Base-by-base conservation (phyloP, 352 stramenopile species). In the Globisporangium barbulae region DNA sequence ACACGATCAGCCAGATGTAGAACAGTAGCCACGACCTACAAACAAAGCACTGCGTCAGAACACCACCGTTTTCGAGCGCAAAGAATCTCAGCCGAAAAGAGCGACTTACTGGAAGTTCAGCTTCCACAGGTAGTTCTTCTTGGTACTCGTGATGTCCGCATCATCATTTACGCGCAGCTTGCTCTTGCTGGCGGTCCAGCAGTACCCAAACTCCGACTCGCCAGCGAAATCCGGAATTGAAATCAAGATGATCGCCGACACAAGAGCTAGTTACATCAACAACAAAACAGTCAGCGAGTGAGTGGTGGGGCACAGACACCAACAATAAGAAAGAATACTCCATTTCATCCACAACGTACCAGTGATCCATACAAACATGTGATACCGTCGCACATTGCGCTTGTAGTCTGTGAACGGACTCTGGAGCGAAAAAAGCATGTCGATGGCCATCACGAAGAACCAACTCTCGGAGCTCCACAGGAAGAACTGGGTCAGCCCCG, bases 391-490 rank as follows among this genome's bases (percentile, higher is more conserved):
- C 54, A 95, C 78, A 49, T 95, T 95, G 58, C 62, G 76, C 73
- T 92, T 93, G 75, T 92, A 95, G 73, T 95, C 85, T 9, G 87
- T 95, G 65, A 95, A 95, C 5, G 87, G 87, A 78, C 85, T 95
- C 69, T 91, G 82, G 35, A 95, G 70, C 41, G 83, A 93, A 44
- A 78, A 89, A 41, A 91, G 69, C 83, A 95, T 91, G 65, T 95
- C 87, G 61, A 93, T 91, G 21, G 87, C 81, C 87, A 95, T 95
- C 60, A 95, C 84, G 57, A 92, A 91, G 64, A 95, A 95, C 87
- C 87, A 95, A 62, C 83, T 92, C 68, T 95, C 87, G 10, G 87
- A 93, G 15, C 75, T 85, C 80, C 86, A 92, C n/a, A 95, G 69
- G 59, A 94, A 94, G 64, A 95, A 89, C 74, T 95, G 85, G 41